Conservation (phyloP, 1,284 basidiomycete genomes). For the Ustilago vetiveriae region DNA sequence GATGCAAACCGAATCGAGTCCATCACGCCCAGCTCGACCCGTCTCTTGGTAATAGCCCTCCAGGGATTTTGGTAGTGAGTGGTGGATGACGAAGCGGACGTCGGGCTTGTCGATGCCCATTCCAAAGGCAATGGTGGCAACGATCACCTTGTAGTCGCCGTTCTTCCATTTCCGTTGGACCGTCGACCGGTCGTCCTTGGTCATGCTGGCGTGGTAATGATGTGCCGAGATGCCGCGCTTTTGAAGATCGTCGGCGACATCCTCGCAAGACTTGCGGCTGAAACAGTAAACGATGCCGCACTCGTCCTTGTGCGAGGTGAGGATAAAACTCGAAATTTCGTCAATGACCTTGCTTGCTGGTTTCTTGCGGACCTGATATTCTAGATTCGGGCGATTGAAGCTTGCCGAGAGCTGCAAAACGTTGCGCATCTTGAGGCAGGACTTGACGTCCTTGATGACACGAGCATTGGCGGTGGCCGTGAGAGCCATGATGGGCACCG, state of each 20-base stretch:
- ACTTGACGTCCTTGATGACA: conserved; percentile 81
- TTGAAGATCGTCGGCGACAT: conserved; percentile 76
- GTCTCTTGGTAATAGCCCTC: conserved; percentile 85
- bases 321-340: conserved; percentile 80
- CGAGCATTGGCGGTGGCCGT: conserved; percentile 89
- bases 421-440: conserved; percentile 74
- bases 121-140: conserved; percentile 86
- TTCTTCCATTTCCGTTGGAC: conserved; percentile 81
- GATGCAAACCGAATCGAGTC: conserved; percentile 69
- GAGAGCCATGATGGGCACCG: conserved; percentile 90
- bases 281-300: conserved; percentile 90
- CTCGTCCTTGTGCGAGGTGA: conserved; percentile 72
- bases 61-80: conserved; percentile 76
- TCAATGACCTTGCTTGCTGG: conserved; percentile 71
- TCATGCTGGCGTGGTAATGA: conserved; percentile 88
- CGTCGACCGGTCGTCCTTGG: conserved; percentile 74
- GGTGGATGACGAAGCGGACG: conserved; percentile 82
- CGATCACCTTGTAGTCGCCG: conserved; percentile 81
- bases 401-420: conserved; percentile 73
- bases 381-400: conserved; percentile 90
- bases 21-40: conserved; percentile 83
- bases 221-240: conserved; percentile 75
- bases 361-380: conserved; percentile 76
- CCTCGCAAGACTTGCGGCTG: conserved; percentile 79
- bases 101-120: conserved; percentile 97